Percentiles rank a stretch among this genome's conserved stretches.
phyloP scores from a whole-genome alignment of 768 basidiomycete species.

The Naganishia vaughanmartiniae region DNA sequence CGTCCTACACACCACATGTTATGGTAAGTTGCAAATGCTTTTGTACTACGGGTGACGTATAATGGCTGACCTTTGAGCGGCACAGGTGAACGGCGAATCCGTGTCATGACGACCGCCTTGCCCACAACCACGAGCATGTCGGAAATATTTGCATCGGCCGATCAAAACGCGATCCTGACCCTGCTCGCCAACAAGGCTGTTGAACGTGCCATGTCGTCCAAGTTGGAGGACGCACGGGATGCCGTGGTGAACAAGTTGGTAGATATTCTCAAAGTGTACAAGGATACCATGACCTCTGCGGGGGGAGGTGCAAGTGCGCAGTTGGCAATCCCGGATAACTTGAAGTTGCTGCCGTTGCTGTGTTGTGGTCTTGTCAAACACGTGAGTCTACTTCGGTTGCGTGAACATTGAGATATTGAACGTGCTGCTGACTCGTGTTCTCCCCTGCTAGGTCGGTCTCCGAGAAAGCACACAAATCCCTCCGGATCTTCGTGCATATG shows the following conservation, averaged over 20 bases:
- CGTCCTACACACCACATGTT: slow-evolving; percentile 89
- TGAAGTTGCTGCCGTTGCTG: slow-evolving; percentile 90
- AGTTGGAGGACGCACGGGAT: slow-evolving; percentile 84
- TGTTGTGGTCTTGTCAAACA: slow-evolving; percentile 90
- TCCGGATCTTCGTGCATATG: slow-evolving; percentile 91
- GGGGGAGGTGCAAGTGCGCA: slow-evolving; percentile 92
- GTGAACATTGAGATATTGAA: too few relatives aligned
- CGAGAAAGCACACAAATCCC: slow-evolving; percentile 96
- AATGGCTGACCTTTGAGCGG: not conserved
- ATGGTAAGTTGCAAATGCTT: slow-evolving; percentile 57
- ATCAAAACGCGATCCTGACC: slow-evolving; percentile 80
- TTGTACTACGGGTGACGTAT: not conserved
- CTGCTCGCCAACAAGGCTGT: slow-evolving; percentile 88
- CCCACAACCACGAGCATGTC: slow-evolving; percentile 84
- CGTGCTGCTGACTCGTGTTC: not conserved
- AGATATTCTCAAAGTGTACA: slow-evolving; percentile 82
- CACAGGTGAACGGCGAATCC: slow-evolving; percentile 72
- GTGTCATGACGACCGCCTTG: slow-evolving; percentile 81
- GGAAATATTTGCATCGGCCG: slow-evolving; percentile 84
- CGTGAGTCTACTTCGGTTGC: slow-evolving; percentile 55
- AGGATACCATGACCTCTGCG: slow-evolving; percentile 91
- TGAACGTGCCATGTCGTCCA: slow-evolving; percentile 77
- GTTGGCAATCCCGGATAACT: slow-evolving; percentile 83
- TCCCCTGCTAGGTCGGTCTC: slow-evolving; percentile 68
- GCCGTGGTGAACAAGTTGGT: slow-evolving; percentile 77